phyloP scores from a whole-genome alignment of 1,139 yeast genomes.

The Lodderomyces beijingensis region DNA sequence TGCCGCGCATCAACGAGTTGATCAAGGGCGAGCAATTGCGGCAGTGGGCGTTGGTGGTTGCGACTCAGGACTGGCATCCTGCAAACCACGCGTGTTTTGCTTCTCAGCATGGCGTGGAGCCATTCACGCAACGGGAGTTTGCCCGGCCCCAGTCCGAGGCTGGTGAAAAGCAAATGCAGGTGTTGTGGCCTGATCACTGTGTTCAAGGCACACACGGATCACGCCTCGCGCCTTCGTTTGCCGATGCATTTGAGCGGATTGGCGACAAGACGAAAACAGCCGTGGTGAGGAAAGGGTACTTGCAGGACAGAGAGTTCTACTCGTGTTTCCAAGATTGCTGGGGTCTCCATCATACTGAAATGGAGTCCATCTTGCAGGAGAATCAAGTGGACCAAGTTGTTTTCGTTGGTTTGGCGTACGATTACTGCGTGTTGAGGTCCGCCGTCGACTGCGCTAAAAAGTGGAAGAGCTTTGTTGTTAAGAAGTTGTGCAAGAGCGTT shows the following conservation, averaged over 20 bases:
- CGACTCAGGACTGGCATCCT: constrained; percentile 93
- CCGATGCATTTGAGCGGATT: constrained; percentile 20
- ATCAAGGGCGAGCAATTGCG: constrained; percentile 25
- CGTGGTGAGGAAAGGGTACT: constrained; percentile 64
- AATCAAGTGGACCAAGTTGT: constrained; percentile 55
- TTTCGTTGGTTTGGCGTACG: constrained; percentile 81
- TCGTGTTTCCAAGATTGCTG: constrained; percentile 86
- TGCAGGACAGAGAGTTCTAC: constrained; percentile 75
- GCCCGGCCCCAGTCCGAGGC: constrained; percentile 48
- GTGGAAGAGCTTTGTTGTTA: constrained; percentile 57
- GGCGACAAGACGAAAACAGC: constrained; percentile 24
- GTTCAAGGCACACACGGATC: constrained; percentile 69
- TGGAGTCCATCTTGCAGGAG: constrained; percentile 43
- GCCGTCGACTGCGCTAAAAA: constrained; percentile 58
- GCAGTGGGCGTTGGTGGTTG: constrained; percentile 61
- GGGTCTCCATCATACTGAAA: constrained; percentile 66
- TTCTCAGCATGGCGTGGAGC: constrained; percentile 51
- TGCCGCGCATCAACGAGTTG: constrained; percentile 46
- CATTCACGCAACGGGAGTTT: constrained; percentile 50
- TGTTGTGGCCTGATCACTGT: constrained; percentile 91
- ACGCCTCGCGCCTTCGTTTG: constrained; percentile 48
- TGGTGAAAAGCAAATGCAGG: constrained; percentile 35
- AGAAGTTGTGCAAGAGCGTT: constrained; percentile 43
- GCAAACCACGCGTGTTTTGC: constrained; percentile 77
- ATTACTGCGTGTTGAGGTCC: constrained; percentile 76